phyloP scores from a whole-genome alignment of 2,329 filamentous ascomycete genomes.

The Trichophyton simii region DNA sequence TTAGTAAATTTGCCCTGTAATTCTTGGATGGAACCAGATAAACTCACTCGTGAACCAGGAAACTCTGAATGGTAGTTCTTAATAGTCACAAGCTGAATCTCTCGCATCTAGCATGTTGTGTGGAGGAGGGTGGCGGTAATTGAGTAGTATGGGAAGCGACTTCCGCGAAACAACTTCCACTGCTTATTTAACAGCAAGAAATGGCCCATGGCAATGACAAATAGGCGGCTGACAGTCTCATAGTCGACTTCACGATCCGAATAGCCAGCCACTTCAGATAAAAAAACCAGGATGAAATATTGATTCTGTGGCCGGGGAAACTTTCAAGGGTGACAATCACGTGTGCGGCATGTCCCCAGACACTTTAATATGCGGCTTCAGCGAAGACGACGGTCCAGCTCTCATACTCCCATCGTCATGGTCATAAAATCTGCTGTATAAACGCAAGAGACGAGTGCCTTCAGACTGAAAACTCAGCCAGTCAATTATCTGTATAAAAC shows the following conservation, averaged over 20 bases:
- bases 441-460: no score
- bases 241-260: neutral
- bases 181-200: neutral
- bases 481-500: neutral
- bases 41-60: neutral
- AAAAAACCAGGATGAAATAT: neutral
- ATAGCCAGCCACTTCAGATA: neutral
- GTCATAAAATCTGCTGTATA: neutral
- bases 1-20: neutral
- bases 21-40: no score
- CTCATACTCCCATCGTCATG: neutral
- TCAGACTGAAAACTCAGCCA: neutral
- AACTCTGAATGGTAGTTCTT: neutral
- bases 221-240: neutral
- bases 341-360: neutral
- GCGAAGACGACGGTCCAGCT: neutral
- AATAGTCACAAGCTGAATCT: neutral
- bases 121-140: neutral
- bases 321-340: neutral
- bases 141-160: neutral
- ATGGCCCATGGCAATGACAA: neutral
- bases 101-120: neutral
- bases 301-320: neutral
- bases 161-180: neutral
- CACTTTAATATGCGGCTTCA: neutral